Evolutionary conservation across 2,329 filamentous ascomycete species (phyloP), one percentile per base, ranked within the genome.

Genomic region (Colletotrichum horii): DNA sequence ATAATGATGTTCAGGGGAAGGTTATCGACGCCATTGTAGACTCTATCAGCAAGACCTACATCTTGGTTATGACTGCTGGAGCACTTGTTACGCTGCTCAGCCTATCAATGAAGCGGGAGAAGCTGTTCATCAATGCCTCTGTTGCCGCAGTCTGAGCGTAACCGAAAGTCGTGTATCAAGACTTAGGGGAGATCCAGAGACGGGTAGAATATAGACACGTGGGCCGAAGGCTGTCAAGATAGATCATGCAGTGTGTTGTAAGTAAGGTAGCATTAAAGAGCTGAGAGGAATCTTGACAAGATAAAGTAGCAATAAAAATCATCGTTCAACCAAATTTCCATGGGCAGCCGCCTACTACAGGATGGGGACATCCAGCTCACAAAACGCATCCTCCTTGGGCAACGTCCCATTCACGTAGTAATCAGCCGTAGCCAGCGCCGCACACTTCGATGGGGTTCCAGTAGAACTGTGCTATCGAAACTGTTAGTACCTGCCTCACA

Each of bases 51-150:
- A 28, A 30, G 14, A 55, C 81, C 3, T 85, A 83, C 71, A 79
- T 83, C 16, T 75, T 84, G 4, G 79, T 83, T 28, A 82, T 85
- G 36, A 79, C 78, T 4, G 80, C 81, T 3, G 84, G 83, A 4
- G 79, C 81, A 14, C 52, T 85, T 22, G 78, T 78, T 2, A 14
- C 81, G 26, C 76, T 83, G 8, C 76, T 80, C 52, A 83, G 82
- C 60, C 34, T 82, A 9, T 77, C 77, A 8, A 80, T 85, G 82
- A 84, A 84, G 79, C 78, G 82, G 58, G 83, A 84, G 76, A 83
- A 80, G 75, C 70, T 84, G 34, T 84, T 84, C 0, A 22, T 22
- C 43, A 14, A 48, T 14, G 2, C n/a, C 3, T n/a, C n/a, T 1
- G 43, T 48, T 2, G 4, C 43, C n/a, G 43, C 19, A 22, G 6